Conservation (phyloP, 2,329 filamentous ascomycete genomes). For the Colletotrichum cereale region DNA sequence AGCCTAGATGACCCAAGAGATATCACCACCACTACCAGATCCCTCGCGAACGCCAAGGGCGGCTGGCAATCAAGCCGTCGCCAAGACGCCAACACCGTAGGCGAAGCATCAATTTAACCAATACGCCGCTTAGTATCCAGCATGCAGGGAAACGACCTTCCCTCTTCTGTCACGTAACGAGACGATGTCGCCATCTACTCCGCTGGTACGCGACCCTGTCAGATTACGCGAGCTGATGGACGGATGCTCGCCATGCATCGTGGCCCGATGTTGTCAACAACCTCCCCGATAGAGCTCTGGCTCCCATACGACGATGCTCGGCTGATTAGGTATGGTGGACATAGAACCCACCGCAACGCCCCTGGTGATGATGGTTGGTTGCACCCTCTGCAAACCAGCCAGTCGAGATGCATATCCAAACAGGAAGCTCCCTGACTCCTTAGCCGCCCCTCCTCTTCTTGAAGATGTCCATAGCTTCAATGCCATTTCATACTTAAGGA, state of each 20-base stretch:
- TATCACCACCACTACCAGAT: slow-evolving; percentile 1
- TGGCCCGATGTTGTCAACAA: slow-evolving; percentile 8
- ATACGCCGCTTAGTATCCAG: neutral
- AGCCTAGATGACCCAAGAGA: neutral
- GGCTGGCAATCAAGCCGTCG: slow-evolving; percentile 9
- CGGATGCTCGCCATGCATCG: slow-evolving; percentile 15
- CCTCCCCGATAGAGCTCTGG: slow-evolving; percentile 16
- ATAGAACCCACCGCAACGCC: neutral
- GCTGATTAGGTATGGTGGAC: neutral
- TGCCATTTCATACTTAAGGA: slow-evolving; percentile 17
- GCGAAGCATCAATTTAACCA: slow-evolving; percentile 27
- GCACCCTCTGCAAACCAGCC: neutral
- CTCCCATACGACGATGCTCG: neutral
- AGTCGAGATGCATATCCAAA: slow-evolving; percentile 14
- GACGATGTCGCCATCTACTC: slow-evolving; percentile 7
- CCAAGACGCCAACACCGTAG: slow-evolving; percentile 33
- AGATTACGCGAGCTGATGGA: slow-evolving; percentile 22
- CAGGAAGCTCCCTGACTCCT: slow-evolving; percentile 21
- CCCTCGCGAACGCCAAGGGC: slow-evolving; percentile 7
- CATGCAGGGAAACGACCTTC: slow-evolving; percentile 31
- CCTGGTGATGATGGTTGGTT: neutral
- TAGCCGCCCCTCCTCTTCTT: neutral
- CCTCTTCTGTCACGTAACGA: slow-evolving; percentile 23
- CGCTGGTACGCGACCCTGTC: neutral
- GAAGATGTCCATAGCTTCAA: neutral